phyloP scores from a whole-genome alignment of 805 yeast genomes.

The Candida schatavii region DNA sequence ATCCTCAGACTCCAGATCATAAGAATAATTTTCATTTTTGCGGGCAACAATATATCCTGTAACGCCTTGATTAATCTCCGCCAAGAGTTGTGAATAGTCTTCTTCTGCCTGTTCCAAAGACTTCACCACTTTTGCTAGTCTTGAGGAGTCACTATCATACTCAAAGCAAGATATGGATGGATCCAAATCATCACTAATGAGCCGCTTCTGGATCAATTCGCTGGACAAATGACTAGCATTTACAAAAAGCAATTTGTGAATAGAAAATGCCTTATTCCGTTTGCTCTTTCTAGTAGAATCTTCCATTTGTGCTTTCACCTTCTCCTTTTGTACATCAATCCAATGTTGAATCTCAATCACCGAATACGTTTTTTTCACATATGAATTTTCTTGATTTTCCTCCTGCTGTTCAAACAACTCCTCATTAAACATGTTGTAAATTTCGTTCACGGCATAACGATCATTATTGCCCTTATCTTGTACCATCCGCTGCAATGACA shows the following conservation, averaged over 20 bases:
- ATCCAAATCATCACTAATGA: slow-evolving; percentile 46
- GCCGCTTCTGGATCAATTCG: slow-evolving; percentile 64
- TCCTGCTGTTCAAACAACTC: slow-evolving; percentile 46
- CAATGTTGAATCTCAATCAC: slow-evolving; percentile 34
- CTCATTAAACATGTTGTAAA: slow-evolving; percentile 51
- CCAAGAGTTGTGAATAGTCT: slow-evolving; percentile 37
- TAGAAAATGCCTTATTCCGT: slow-evolving; percentile 46
- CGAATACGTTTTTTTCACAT: slow-evolving; percentile 17
- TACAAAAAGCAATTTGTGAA: slow-evolving; percentile 67
- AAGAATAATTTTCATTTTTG: slow-evolving; percentile 49
- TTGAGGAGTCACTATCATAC: slow-evolving; percentile 21
- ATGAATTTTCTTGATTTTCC: slow-evolving; percentile 8
- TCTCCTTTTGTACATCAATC: slow-evolving; percentile 34
- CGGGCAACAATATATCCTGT: slow-evolving; percentile 65
- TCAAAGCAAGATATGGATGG: slow-evolving; percentile 39
- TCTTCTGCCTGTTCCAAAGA: slow-evolving; percentile 48
- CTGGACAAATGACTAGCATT: slow-evolving; percentile 75
- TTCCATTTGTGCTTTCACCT: slow-evolving; percentile 12
- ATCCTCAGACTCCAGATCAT: slow-evolving; percentile 13
- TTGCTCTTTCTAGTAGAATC: slow-evolving; percentile 28
- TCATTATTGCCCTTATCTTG: slow-evolving; percentile 65
- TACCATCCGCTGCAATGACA: slow-evolving; percentile 76
- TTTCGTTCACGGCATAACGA: slow-evolving; percentile 71
- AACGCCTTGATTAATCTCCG: slow-evolving; percentile 29
- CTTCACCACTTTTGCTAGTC: slow-evolving; percentile 29